A percentile compares a stretch with the other conserved stretches of the same genome.
phyloP scores from a whole-genome alignment of 2,329 filamentous ascomycete species.

The Amesomyces nigricolor region DNA sequence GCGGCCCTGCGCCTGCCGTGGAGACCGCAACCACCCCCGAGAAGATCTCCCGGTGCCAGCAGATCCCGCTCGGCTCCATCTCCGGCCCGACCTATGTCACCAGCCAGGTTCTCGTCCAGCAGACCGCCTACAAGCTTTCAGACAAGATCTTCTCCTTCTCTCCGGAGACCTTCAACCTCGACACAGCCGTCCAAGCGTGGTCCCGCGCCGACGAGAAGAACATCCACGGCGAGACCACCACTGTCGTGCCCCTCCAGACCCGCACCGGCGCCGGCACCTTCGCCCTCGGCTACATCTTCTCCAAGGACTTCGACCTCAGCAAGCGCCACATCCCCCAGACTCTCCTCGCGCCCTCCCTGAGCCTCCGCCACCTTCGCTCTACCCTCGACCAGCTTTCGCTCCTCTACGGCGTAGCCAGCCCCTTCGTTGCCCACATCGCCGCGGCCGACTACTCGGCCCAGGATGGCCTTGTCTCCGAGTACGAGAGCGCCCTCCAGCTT shows the following conservation, averaged over 20 bases:
- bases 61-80: conserved; percentile 54
- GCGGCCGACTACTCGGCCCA: conserved; percentile 74
- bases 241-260: conserved; percentile 76
- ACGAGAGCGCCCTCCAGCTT: conserved; percentile 70
- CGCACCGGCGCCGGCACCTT: conserved; percentile 83
- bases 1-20: conserved; percentile 30
- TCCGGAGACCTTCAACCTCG: conserved; percentile 86
- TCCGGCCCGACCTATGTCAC: conserved; percentile 88
- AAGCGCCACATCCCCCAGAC: conserved; percentile 91
- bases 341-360: conserved; percentile 79
- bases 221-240: conserved; percentile 72
- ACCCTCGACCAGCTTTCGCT: conserved; percentile 86
- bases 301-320: conserved; percentile 86
- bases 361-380: conserved; percentile 72
- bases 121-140: conserved; percentile 89
- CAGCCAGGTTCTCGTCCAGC: conserved; percentile 88
- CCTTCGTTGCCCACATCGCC: conserved; percentile 86
- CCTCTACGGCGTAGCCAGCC: conserved; percentile 85
- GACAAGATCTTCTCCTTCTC: conserved; percentile 98
- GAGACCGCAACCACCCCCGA: conserved; percentile 28
- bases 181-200: conserved; percentile 78
- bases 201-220: conserved; percentile 64
- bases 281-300: conserved; percentile 95
- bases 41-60: conserved; percentile 47
- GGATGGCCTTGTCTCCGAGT: conserved; percentile 77